Evolutionary conservation across 1,284 basidiomycete genomes (phyloP).

Genomic region (Apiotrichum siamense): DNA sequence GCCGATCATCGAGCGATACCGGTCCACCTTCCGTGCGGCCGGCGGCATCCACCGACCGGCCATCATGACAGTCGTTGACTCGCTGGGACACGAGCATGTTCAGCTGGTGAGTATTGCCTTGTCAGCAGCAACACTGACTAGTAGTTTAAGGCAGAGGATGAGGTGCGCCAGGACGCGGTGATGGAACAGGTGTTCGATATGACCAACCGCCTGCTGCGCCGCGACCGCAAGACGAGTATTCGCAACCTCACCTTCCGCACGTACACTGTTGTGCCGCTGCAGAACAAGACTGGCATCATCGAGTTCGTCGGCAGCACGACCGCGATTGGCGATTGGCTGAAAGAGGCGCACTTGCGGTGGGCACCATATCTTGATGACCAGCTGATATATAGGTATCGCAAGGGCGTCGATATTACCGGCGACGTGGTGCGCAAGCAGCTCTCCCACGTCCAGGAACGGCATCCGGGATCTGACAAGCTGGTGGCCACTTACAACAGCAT

Average conservation of each 20-base stretch:
- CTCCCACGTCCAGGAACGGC: slow-evolving; percentile 36
- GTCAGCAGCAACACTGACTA: neutral
- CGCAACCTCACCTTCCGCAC: slow-evolving; percentile 70
- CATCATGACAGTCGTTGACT: slow-evolving; percentile 65
- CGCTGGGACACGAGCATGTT: slow-evolving; percentile 63
- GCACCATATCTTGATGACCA: slow-evolving; percentile 12
- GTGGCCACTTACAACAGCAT: slow-evolving; percentile 55
- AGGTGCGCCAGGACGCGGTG: slow-evolving; percentile 92
- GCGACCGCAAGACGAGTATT: slow-evolving; percentile 67
- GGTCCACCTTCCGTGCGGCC: slow-evolving; percentile 58
- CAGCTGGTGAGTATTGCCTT: slow-evolving; percentile 63
- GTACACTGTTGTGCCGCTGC: slow-evolving; percentile 85
- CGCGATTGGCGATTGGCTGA: slow-evolving; percentile 62
- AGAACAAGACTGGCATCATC: slow-evolving; percentile 72
- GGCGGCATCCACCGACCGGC: slow-evolving; percentile 84
- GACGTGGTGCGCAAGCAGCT: slow-evolving; percentile 26
- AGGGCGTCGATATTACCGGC: slow-evolving; percentile 20
- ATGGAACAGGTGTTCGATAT: slow-evolving; percentile 98
- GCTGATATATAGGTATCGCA: slow-evolving; percentile 26
- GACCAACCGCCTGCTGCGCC: slow-evolving; percentile 69
- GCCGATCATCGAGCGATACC: slow-evolving; percentile 62
- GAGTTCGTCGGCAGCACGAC: slow-evolving; percentile 84
- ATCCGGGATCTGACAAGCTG: slow-evolving; percentile 37
- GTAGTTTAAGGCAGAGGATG: slow-evolving; percentile 90
- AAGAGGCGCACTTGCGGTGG: slow-evolving; percentile 58